Conservation (phyloP, 2,329 filamentous ascomycete species). For the Endoconidiophora polonica region DNA sequence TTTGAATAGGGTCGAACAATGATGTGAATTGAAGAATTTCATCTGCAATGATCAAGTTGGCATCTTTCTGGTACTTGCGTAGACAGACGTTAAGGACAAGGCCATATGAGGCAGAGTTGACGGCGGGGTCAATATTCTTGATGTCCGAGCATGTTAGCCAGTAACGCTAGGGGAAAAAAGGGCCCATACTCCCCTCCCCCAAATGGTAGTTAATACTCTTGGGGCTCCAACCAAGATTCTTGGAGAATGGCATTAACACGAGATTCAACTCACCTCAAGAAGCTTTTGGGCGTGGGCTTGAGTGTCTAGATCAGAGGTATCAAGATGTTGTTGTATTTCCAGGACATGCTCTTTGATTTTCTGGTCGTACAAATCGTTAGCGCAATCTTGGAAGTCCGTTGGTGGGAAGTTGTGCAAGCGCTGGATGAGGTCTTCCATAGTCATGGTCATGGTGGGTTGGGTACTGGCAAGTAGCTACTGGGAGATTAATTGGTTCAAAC, state of each 20-base stretch:
- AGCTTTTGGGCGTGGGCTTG: not conserved
- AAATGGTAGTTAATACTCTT: not conserved
- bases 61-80: not conserved
- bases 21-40: constrained; percentile 29
- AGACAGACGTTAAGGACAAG: constrained; percentile 25
- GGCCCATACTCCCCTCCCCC: not conserved
- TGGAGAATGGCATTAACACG: not conserved
- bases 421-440: constrained; percentile 6
- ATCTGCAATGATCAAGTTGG: constrained; percentile 16
- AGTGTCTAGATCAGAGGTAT: not conserved
- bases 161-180: not conserved
- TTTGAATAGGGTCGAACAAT: constrained; percentile 33
- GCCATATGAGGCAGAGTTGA: constrained; percentile 36
- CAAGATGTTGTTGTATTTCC: not conserved
- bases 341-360: constrained; percentile 5
- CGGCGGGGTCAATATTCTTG: constrained; percentile 30
- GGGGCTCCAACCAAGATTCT: not conserved
- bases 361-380: constrained; percentile 4
- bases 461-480: no score
- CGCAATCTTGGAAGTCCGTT: not conserved
- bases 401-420: constrained; percentile 3
- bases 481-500: no score
- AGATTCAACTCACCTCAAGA: constrained; percentile 7
- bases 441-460: not conserved
- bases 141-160: not conserved